Percentiles rank a stretch among this genome's conserved stretches.
Evolutionary conservation across 2,329 filamentous ascomycete genomes (phyloP).

Genomic region (Chrysosporium queenslandicum): DNA sequence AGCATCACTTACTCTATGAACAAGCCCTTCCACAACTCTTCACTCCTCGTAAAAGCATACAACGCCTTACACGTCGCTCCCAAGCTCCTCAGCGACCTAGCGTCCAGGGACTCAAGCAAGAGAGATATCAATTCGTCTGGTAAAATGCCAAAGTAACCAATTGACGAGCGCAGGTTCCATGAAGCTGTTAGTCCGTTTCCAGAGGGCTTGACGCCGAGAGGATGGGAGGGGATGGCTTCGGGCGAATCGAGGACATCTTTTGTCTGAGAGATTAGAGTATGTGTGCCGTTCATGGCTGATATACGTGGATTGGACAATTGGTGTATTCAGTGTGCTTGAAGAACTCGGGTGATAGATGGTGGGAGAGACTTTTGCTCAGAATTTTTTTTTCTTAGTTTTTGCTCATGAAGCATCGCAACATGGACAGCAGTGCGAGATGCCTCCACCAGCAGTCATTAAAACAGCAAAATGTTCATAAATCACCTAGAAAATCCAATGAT

Average conservation of each 20-base stretch:
- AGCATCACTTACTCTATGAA: slow-evolving; percentile 62
- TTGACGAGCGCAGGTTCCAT: slow-evolving; percentile 55
- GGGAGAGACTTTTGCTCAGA: too few relatives aligned
- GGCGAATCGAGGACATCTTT: slow-evolving; percentile 28
- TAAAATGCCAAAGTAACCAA: slow-evolving; percentile 56
- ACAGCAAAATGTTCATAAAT: too few relatives aligned
- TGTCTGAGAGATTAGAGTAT: background rate
- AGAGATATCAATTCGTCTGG: slow-evolving; percentile 73
- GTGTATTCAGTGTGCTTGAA: background rate
- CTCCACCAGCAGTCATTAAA: too few relatives aligned
- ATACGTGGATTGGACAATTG: background rate
- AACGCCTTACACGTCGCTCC: slow-evolving; percentile 75
- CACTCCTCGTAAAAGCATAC: slow-evolving; percentile 71
- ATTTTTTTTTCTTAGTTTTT: too few relatives aligned
- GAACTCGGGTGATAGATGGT: too few relatives aligned
- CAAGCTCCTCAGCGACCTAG: slow-evolving; percentile 51
- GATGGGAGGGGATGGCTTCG: slow-evolving; percentile 62
- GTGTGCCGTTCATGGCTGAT: slow-evolving; percentile 5
- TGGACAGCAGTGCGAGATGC: too few relatives aligned
- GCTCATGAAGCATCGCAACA: too few relatives aligned
- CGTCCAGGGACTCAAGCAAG: slow-evolving; percentile 65
- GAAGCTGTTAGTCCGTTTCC: slow-evolving; percentile 67
- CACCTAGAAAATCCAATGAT: too few relatives aligned
- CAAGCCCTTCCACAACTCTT: slow-evolving; percentile 81
- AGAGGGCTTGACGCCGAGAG: slow-evolving; percentile 71